Conservation (phyloP, 805 yeast genomes). For the Brettanomyces custersianus region DNA sequence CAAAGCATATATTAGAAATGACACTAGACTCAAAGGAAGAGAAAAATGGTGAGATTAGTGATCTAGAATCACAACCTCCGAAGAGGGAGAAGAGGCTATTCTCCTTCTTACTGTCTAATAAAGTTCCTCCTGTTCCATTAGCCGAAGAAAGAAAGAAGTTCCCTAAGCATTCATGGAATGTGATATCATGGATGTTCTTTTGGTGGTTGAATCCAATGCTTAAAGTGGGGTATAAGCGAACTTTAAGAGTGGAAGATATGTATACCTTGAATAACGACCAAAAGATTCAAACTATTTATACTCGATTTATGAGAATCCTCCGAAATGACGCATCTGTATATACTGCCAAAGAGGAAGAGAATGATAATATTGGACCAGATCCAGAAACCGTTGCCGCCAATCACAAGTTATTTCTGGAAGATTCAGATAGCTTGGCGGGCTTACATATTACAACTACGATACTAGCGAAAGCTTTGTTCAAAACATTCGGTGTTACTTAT, state of each 20-base stretch:
- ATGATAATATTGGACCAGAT: background rate
- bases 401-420: too few relatives aligned
- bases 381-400: background rate
- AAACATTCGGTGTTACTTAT: slow-evolving; percentile 42
- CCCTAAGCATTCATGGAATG: slow-evolving; percentile 37
- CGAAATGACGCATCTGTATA: slow-evolving; percentile 21
- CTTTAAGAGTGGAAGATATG: slow-evolving; percentile 57
- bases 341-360: background rate
- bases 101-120: slow-evolving; percentile 38
- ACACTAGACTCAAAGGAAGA: too few relatives aligned
- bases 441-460: slow-evolving; percentile 15
- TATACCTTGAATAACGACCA: slow-evolving; percentile 35
- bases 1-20: too few relatives aligned
- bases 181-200: slow-evolving; percentile 40
- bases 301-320: slow-evolving; percentile 27
- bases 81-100: slow-evolving; percentile 37
- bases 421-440: slow-evolving; percentile 10
- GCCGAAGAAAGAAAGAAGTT: slow-evolving; percentile 42
- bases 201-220: slow-evolving; percentile 64
- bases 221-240: slow-evolving; percentile 62
- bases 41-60: too few relatives aligned
- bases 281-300: slow-evolving; percentile 33
- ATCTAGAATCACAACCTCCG: slow-evolving; percentile 1
- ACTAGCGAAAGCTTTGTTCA: slow-evolving; percentile 32
- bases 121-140: slow-evolving; percentile 41